Evolutionary conservation across 495 filamentous ascomycete species (phyloP).

Genomic region (Hypoxylon subgilvum): DNA sequence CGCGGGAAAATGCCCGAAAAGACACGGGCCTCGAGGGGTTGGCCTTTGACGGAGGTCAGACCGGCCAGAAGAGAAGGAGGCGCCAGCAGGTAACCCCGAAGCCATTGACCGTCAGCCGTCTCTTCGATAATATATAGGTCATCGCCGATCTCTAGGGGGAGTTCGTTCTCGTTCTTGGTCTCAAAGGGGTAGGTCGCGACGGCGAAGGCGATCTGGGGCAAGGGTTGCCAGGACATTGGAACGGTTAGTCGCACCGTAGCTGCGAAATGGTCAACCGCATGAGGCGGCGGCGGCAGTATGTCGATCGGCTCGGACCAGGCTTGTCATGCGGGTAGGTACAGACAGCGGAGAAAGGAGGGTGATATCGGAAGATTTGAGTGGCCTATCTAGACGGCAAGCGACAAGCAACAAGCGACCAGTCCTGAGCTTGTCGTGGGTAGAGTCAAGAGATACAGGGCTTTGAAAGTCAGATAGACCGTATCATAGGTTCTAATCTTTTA

Average conservation of each 20-base stretch:
- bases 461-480: constrained; percentile 10
- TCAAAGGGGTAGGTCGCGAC: constrained; percentile 93
- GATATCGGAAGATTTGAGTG: constrained; percentile 5
- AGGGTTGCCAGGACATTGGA: constrained; percentile 92
- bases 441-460: neutral
- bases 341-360: constrained; percentile 3
- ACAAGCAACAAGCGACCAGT: constrained; percentile 7
- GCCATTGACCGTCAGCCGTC: constrained; percentile 84
- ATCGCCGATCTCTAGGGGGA: constrained; percentile 97
- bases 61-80: constrained; percentile 92
- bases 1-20: constrained; percentile 97
- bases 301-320: constrained; percentile 10
- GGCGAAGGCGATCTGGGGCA: constrained; percentile 96
- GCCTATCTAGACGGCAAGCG: constrained; percentile 2
- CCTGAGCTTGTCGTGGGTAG: constrained; percentile 13
- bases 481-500: constrained; percentile 8
- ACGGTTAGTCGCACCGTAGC: constrained; percentile 41
- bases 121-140: constrained; percentile 99
- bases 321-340: constrained; percentile 30
- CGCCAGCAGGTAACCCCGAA: constrained; percentile 90
- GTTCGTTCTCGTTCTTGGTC: constrained; percentile 82
- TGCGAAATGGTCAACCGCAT: constrained; percentile 45
- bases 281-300: constrained; percentile 27
- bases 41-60: constrained; percentile 87
- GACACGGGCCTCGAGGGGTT: constrained; percentile 91